phyloP scores from a whole-genome alignment of 192 early-diverging fungal species.

The Backusella morwellensis region DNA sequence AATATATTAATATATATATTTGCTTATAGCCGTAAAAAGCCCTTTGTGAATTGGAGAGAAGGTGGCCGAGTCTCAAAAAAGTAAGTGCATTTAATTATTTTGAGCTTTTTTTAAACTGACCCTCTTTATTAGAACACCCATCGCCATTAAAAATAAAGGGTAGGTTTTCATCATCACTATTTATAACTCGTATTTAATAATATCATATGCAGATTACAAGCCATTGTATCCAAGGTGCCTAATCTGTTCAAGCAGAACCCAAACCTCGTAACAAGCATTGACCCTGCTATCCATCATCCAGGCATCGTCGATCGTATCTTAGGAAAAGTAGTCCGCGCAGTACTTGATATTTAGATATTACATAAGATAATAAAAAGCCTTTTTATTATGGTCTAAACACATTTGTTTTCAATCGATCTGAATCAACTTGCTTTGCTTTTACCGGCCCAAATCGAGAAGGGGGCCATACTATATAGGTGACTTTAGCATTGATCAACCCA shows the following conservation, averaged over 20 bases:
- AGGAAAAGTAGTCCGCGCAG: not conserved
- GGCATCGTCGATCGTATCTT: not conserved
- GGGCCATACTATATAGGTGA: constrained; percentile 65
- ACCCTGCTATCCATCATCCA: not conserved
- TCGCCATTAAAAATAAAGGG: not conserved
- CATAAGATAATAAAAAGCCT: not conserved
- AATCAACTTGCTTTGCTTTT: not conserved
- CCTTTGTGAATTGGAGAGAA: constrained; percentile 2
- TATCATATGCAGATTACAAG: not conserved
- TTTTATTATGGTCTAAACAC: not conserved
- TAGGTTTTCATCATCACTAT: not conserved
- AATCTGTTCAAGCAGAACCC: not conserved
- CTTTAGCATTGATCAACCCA: constrained; percentile 62
- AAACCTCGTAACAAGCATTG: not conserved
- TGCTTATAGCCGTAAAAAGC: not conserved
- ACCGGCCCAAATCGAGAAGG: constrained; percentile 60
- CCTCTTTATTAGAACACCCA: not conserved
- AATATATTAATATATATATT: not conserved
- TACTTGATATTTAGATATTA: not conserved
- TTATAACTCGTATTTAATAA: not conserved
- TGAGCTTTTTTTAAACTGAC: not conserved
- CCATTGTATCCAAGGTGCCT: not conserved
- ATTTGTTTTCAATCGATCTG: constrained; percentile 12
- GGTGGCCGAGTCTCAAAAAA: not conserved
- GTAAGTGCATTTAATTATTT: not conserved